Conservation (phyloP, 2,329 filamentous ascomycete genomes). For the Ascochyta viciae-villosae region DNA sequence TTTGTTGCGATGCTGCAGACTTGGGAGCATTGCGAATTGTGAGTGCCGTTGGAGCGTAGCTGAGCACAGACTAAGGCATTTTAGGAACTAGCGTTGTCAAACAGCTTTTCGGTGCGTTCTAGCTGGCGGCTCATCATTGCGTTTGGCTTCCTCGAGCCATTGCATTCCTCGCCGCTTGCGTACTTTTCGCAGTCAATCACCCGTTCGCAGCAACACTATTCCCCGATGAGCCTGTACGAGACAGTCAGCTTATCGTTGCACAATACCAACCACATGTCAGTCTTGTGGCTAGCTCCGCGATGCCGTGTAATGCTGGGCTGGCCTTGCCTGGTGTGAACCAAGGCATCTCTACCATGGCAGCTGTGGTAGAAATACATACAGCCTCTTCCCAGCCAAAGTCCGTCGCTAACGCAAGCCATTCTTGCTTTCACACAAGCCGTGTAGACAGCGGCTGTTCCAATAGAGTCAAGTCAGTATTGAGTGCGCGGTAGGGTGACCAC, state of each 20-base stretch:
- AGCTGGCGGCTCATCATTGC: not conserved
- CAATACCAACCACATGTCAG: not conserved
- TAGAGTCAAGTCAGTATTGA: not conserved
- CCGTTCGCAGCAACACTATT: not conserved
- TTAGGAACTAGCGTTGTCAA: not conserved
- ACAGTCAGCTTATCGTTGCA: conserved; percentile 3
- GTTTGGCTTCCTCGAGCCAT: not conserved
- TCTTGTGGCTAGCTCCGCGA: not conserved
- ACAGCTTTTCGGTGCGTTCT: not conserved
- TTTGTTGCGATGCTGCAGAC: too few species aligned
- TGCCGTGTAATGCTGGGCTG: not conserved
- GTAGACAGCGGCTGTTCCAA: not conserved
- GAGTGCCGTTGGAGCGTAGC: not conserved
- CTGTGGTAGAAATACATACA: not conserved
- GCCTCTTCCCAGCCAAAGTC: not conserved
- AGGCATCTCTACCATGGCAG: not conserved
- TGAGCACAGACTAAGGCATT: not conserved
- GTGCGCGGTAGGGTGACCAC: not conserved
- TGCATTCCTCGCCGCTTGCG: not conserved
- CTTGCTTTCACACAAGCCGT: not conserved
- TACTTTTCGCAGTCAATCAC: not conserved
- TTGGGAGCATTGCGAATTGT: not conserved
- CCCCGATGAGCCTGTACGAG: not conserved
- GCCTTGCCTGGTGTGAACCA: not conserved
- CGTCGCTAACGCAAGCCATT: not conserved